phyloP scores from a whole-genome alignment of 768 basidiomycete genomes.

The Lentinula boryana region DNA sequence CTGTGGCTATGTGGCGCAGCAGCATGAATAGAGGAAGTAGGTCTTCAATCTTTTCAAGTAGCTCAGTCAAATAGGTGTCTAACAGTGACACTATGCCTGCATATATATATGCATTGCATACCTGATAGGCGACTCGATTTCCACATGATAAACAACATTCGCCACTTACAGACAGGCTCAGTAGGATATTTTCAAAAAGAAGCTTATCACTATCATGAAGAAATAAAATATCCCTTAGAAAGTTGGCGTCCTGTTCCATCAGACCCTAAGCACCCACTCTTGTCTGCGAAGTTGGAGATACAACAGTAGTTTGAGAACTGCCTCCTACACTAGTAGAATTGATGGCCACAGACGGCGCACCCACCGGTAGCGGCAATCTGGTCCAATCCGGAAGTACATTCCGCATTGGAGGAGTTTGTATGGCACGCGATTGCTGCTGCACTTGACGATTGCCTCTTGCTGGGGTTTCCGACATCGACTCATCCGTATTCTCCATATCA shows the following conservation, averaged over 20 bases:
- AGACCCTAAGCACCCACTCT: neutral
- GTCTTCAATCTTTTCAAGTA: no score
- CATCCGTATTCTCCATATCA: conserved; percentile 34
- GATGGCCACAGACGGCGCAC: conserved; percentile 53
- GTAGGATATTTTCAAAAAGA: no score
- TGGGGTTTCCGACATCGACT: conserved; percentile 5
- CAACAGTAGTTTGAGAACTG: neutral
- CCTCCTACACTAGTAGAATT: neutral
- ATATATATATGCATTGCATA: no score
- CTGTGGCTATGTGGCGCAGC: neutral
- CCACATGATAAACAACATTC: no score
- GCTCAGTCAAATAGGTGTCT: no score
- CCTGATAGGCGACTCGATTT: no score
- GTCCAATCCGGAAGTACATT: conserved; percentile 82
- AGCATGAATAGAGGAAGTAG: no score
- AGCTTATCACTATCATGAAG: no score
- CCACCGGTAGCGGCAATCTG: conserved; percentile 49
- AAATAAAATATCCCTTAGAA: no score
- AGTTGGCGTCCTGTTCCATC: no score
- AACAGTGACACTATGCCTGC: no score
- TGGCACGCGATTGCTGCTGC: neutral
- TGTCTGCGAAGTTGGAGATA: neutral
- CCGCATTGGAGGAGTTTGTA: conserved; percentile 22
- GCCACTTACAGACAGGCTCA: no score
- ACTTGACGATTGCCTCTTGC: neutral